A percentile compares a stretch with the other conserved stretches of the same genome.
Evolutionary conservation across 371 early-diverging fungal species (phyloP).

Genomic region (Mortierella sp.): DNA sequence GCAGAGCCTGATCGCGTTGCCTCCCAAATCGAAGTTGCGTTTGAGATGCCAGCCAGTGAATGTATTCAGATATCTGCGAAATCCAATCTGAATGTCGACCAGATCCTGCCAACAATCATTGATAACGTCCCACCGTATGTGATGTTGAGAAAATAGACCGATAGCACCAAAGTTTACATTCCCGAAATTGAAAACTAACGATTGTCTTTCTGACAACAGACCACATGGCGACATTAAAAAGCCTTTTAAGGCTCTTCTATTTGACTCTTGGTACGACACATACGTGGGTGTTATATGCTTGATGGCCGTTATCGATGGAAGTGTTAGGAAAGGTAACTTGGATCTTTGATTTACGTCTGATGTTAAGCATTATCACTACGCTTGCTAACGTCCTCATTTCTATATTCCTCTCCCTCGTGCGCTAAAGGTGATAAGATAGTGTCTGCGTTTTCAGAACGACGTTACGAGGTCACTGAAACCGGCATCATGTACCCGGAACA

Average conservation of each 20-base stretch:
- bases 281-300: slow-evolving; percentile 97
- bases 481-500: slow-evolving; percentile 97
- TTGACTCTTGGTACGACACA: slow-evolving; percentile 97
- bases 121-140: slow-evolving; percentile 81
- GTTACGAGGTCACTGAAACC: slow-evolving; percentile 92
- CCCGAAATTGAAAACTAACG: neutral
- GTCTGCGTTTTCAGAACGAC: slow-evolving; percentile 78
- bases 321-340: slow-evolving; percentile 75
- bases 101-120: slow-evolving; percentile 82
- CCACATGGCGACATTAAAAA: slow-evolving; percentile 70
- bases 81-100: slow-evolving; percentile 84
- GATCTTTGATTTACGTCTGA: neutral
- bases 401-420: neutral
- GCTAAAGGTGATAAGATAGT: slow-evolving; percentile 83
- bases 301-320: slow-evolving; percentile 90
- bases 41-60: slow-evolving; percentile 82
- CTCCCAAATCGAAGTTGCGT: slow-evolving; percentile 86
- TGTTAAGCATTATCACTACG: neutral
- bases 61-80: slow-evolving; percentile 89
- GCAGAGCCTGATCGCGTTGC: slow-evolving; percentile 87
- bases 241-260: slow-evolving; percentile 88
- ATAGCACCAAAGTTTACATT: neutral
- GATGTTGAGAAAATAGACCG: neutral
- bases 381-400: neutral
- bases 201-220: slow-evolving; percentile 34